Percentiles rank a stretch among this genome's conserved stretches.
These are phyloP conservation scores for Ganoderma resinaceum DNA, from an alignment of 1,284 basidiomycete species.

Conservation along the genomic window DNA sequence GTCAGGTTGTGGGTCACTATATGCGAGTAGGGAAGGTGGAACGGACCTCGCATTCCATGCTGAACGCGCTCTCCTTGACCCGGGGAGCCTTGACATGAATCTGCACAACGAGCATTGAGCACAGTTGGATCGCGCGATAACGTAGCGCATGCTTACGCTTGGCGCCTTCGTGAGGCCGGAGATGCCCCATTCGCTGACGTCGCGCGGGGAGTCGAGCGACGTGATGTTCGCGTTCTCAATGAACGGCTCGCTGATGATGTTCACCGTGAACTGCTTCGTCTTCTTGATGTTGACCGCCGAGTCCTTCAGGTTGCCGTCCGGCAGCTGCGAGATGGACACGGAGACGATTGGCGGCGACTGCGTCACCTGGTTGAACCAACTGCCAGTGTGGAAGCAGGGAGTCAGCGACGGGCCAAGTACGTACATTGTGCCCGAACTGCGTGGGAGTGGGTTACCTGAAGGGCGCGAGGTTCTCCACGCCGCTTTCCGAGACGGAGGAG, in stretches of 20 bases:
- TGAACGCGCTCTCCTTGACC: constrained; percentile 75
- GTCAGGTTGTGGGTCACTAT: background rate
- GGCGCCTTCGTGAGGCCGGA: constrained; percentile 71
- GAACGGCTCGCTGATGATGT: constrained; percentile 80
- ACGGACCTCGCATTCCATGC: constrained; percentile 75
- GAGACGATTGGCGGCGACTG: constrained; percentile 73
- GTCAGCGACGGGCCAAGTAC: too few relatives aligned
- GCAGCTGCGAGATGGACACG: constrained; percentile 57
- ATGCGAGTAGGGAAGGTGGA: constrained; percentile 5
- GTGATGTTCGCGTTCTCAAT: constrained; percentile 77
- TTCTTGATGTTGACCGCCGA: constrained; percentile 71
- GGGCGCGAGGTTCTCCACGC: constrained; percentile 70
- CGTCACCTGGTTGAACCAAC: constrained; percentile 67
- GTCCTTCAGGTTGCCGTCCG: constrained; percentile 61
- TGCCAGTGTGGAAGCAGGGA: constrained; percentile 33
- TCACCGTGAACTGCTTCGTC: constrained; percentile 77
- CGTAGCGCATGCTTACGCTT: constrained; percentile 49
- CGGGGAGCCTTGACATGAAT: constrained; percentile 64
- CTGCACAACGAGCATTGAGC: constrained; percentile 12
- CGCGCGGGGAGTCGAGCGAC: constrained; percentile 69
- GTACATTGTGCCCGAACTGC: background rate
- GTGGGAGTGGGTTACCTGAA: constrained; percentile 55
- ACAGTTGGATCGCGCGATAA: background rate
- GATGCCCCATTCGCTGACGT: constrained; percentile 76
- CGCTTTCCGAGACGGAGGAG: constrained; percentile 64